Conservation (phyloP, 2,329 filamentous ascomycete genomes). For the Emericellopsis cladophorae region DNA sequence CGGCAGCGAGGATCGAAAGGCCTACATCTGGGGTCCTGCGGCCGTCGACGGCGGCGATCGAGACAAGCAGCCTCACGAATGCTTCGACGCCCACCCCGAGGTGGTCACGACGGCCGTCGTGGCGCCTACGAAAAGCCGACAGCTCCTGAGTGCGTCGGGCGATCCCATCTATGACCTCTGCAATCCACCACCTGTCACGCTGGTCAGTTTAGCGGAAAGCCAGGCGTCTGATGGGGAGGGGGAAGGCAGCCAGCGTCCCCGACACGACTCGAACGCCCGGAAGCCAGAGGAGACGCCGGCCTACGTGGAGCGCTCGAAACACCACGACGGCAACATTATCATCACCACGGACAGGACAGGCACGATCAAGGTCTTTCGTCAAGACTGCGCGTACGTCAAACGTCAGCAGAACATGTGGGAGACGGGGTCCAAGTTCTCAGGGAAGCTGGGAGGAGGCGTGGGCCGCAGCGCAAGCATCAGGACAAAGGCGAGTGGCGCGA, state of each 20-base stretch:
- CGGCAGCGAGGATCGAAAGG: conserved; percentile 81
- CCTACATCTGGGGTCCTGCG: conserved; percentile 70
- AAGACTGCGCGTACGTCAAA: conserved; percentile 81
- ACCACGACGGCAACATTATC: conserved; percentile 78
- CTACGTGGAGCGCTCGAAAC: conserved; percentile 63
- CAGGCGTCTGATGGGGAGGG: conserved; percentile 24
- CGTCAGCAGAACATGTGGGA: conserved; percentile 69
- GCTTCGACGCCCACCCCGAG: conserved; percentile 79
- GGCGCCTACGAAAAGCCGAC: conserved; percentile 66
- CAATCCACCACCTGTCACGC: conserved; percentile 80
- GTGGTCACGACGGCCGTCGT: conserved; percentile 85
- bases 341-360: conserved; percentile 83
- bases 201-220: conserved; percentile 62
- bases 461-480: conserved; percentile 43
- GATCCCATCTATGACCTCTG: conserved; percentile 95
- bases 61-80: conserved; percentile 74
- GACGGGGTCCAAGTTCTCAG: conserved; percentile 62
- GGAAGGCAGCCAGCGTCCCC: conserved; percentile 5
- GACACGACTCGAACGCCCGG: conserved; percentile 13
- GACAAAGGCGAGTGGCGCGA: conserved; percentile 37
- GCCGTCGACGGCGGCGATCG: conserved; percentile 47
- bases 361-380: conserved; percentile 85
- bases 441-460: conserved; percentile 48
- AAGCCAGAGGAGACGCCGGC: conserved; percentile 58
- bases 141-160: conserved; percentile 65